Conservation (phyloP, 1,284 basidiomycete genomes). For the Pseudozyma thailandica region DNA sequence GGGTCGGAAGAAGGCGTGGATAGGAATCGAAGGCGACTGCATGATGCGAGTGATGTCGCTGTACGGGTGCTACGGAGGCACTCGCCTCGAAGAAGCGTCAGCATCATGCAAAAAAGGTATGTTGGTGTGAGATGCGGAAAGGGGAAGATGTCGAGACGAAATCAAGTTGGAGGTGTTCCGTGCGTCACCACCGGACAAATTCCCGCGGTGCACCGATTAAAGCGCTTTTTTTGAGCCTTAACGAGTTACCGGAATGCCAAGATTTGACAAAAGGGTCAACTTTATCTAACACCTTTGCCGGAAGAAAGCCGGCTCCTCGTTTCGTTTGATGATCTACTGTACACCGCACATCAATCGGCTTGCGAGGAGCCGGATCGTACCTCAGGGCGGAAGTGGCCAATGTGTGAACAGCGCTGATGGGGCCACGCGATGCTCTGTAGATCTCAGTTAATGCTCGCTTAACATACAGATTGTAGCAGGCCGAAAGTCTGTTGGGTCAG, state of each 20-base stretch:
- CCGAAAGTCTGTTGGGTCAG: too few species aligned
- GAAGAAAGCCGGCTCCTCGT: not conserved
- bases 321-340: too few species aligned
- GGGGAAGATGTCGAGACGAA: not conserved
- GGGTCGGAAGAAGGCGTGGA: constrained; percentile 40
- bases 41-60: not conserved
- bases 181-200: constrained; percentile 28
- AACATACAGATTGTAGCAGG: too few species aligned
- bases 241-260: not conserved
- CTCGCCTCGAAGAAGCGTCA: constrained; percentile 16
- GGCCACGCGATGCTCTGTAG: too few species aligned
- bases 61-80: constrained; percentile 13
- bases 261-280: constrained; percentile 5
- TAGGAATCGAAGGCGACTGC: constrained; percentile 10
- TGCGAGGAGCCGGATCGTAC: too few species aligned
- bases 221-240: not conserved
- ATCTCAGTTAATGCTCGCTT: too few species aligned
- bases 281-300: not conserved
- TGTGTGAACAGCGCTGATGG: too few species aligned
- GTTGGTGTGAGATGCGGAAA: not conserved
- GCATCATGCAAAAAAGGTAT: constrained; percentile 2
- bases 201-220: constrained; percentile 18
- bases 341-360: too few species aligned
- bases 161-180: constrained; percentile 3
- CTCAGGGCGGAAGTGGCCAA: too few species aligned